These are phyloP conservation scores for Penicillium sp. DNA, from an alignment of 2,329 filamentous ascomycete species.

Conservation along the genomic window DNA sequence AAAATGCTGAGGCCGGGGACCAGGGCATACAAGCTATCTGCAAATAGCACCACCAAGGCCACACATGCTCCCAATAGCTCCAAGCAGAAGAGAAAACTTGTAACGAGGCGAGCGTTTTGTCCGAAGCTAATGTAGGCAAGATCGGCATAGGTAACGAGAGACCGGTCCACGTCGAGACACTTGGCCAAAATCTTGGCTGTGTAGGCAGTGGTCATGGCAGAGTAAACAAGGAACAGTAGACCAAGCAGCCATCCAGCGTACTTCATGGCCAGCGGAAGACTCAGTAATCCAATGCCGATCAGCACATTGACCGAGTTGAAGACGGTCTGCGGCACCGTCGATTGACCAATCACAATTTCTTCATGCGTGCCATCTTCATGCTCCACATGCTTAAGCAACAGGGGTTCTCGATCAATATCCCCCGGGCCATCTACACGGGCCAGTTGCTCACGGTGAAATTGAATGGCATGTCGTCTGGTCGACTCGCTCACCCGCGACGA, in stretches of 20 bases:
- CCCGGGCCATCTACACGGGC: conserved; percentile 44
- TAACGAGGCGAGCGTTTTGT: conserved; percentile 73
- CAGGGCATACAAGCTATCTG: conserved; percentile 79
- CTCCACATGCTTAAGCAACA: conserved; percentile 86
- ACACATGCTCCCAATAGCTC: conserved; percentile 88
- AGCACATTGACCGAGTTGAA: conserved; percentile 96
- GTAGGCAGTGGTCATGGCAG: conserved; percentile 76
- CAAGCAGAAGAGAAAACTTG: conserved; percentile 81
- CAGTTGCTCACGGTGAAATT: conserved; percentile 55
- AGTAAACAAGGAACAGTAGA: conserved; percentile 69
- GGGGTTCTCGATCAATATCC: conserved; percentile 66
- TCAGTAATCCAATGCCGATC: conserved; percentile 86
- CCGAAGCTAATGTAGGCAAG: conserved; percentile 90
- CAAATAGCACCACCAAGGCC: conserved; percentile 87
- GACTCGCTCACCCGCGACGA: conserved; percentile 58
- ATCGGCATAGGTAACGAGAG: conserved; percentile 90
- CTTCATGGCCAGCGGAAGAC: conserved; percentile 81
- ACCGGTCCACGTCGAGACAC: conserved; percentile 82
- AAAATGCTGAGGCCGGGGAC: conserved; percentile 69
- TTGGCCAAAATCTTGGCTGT: conserved; percentile 82
- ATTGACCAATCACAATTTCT: conserved; percentile 83
- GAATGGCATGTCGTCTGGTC: conserved; percentile 57
- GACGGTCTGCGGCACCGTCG: conserved; percentile 91
- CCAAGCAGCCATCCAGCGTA: conserved; percentile 89
- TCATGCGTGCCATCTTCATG: conserved; percentile 81